Evolutionary conservation across 1,139 yeast species (phyloP).

Genomic region (Pichia sp.): DNA sequence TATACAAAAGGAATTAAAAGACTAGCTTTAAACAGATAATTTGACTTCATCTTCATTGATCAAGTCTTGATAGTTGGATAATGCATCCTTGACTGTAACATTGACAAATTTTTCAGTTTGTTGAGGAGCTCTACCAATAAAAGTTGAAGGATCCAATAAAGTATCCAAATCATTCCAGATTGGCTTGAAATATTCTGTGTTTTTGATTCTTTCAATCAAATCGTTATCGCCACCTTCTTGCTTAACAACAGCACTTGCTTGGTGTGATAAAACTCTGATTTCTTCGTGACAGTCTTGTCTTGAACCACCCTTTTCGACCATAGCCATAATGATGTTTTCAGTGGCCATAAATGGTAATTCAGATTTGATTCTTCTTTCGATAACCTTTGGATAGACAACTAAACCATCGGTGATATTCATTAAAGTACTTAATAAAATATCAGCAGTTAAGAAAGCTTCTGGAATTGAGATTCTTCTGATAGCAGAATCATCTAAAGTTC

Average conservation of each 20-base stretch:
- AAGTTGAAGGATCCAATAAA: constrained; percentile 84
- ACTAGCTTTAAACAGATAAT: constrained; percentile 36
- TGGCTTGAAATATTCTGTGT: constrained; percentile 79
- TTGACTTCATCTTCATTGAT: constrained; percentile 59
- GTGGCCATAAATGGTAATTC: constrained; percentile 99
- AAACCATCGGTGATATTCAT: constrained; percentile 89
- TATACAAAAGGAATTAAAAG: too few species aligned
- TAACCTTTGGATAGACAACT: constrained; percentile 97
- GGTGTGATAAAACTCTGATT: constrained; percentile 93
- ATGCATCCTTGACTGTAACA: constrained; percentile 76
- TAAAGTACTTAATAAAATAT: constrained; percentile 82
- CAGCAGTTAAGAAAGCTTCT: constrained; percentile 93
- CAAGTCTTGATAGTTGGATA: constrained; percentile 54
- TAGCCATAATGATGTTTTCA: constrained; percentile 97
- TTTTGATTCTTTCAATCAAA: constrained; percentile 79
- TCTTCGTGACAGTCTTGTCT: constrained; percentile 99
- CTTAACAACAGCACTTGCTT: constrained; percentile 95
- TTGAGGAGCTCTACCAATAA: constrained; percentile 98
- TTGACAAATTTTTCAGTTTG: constrained; percentile 91
- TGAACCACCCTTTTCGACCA: constrained; percentile 96
- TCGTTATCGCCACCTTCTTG: constrained; percentile 99
- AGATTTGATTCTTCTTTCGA: constrained; percentile 88
- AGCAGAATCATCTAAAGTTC: constrained; percentile 97
- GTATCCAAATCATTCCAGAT: constrained; percentile 75
- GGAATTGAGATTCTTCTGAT: constrained; percentile 96